These are phyloP conservation scores for Gremmenia infestans DNA, from an alignment of 2,329 filamentous ascomycete genomes.

Conservation along the genomic window DNA sequence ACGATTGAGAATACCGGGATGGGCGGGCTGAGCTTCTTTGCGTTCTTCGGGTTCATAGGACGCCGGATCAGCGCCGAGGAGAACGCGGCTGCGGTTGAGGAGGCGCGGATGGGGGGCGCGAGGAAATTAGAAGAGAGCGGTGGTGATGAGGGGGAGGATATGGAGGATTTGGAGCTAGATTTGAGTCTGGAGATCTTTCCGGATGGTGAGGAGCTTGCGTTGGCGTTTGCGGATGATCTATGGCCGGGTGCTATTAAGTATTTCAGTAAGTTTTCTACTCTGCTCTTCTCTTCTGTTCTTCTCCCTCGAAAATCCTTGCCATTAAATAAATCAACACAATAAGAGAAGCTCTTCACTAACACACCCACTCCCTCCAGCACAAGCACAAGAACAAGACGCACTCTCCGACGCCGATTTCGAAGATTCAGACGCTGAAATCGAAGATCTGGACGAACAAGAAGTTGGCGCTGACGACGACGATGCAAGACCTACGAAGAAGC, in stretches of 20 bases:
- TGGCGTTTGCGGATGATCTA: slow-evolving; percentile 78
- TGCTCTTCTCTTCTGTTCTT: background rate
- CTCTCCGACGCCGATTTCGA: slow-evolving; percentile 65
- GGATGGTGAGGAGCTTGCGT: slow-evolving; percentile 77
- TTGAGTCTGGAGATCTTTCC: slow-evolving; percentile 79
- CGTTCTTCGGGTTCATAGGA: slow-evolving; percentile 78
- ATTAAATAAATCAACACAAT: background rate
- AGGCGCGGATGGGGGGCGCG: background rate
- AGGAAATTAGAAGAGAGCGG: slow-evolving; percentile 29
- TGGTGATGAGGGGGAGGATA: slow-evolving; percentile 55
- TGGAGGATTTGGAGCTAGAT: slow-evolving; percentile 57
- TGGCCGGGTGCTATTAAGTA: slow-evolving; percentile 87
- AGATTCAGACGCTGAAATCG: background rate
- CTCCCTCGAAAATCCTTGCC: background rate
- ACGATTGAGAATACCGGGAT: slow-evolving; percentile 56
- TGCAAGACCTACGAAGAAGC: slow-evolving; percentile 39
- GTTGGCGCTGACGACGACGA: slow-evolving; percentile 3
- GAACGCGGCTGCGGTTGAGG: slow-evolving; percentile 30
- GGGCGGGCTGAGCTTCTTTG: slow-evolving; percentile 74
- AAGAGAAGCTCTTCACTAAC: background rate
- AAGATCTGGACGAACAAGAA: background rate
- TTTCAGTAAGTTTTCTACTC: slow-evolving; percentile 61
- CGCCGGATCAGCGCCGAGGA: slow-evolving; percentile 68
- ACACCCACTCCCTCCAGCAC: slow-evolving; percentile 45
- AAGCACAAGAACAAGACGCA: slow-evolving; percentile 66